Evolutionary conservation across 106 monocot genomes (phyloP).

Genomic region (Amphibolis antarctica): DNA sequence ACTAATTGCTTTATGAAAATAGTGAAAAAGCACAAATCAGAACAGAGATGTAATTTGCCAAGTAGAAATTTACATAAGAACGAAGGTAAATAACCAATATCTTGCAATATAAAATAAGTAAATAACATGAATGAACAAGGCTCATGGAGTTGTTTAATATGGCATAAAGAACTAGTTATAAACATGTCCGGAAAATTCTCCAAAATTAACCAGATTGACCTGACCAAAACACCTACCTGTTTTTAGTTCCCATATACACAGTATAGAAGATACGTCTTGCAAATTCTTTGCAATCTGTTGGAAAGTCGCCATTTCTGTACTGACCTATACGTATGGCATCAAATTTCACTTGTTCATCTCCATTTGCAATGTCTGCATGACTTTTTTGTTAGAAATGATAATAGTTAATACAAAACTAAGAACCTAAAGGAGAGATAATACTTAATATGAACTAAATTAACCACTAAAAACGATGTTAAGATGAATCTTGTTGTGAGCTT

Average conservation of each 20-base stretch:
- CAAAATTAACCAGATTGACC: neutral
- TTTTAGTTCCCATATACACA: constrained; percentile 97
- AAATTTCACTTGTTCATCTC: constrained; percentile 89
- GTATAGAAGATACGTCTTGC: constrained; percentile 87
- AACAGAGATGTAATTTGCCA: no score
- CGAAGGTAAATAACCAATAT: no score
- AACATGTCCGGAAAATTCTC: neutral
- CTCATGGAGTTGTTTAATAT: no score
- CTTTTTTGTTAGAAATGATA: neutral
- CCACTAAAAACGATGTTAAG: neutral
- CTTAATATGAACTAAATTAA: neutral
- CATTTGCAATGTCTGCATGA: constrained; percentile 68
- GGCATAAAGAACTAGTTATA: no score
- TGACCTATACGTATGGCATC: constrained; percentile 92
- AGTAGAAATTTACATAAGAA: no score
- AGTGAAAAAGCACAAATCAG: no score
- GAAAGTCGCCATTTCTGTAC: constrained; percentile 86
- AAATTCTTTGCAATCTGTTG: constrained; percentile 78
- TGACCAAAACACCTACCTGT: constrained; percentile 41
- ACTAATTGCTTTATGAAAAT: no score
- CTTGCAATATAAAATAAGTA: no score
- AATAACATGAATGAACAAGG: no score
- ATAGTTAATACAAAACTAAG: neutral
- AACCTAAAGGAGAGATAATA: neutral
- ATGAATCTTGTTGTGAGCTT: neutral